Base-by-base conservation (phyloP, 352 stramenopile genomes). In the Aphanomyces astaci region DNA sequence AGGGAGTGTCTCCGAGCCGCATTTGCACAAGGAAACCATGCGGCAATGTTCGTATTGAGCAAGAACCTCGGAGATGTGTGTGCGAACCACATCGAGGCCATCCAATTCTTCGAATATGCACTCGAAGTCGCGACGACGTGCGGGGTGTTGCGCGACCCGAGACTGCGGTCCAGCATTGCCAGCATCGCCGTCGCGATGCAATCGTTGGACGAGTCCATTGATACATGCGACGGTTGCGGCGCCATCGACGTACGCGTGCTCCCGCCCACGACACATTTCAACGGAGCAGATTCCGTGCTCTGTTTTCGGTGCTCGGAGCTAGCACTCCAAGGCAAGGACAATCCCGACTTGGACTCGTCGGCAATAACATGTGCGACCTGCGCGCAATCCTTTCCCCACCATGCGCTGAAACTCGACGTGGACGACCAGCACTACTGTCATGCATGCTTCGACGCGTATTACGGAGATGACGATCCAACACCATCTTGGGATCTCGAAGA, bases 341-440 rank as follows among this genome's bases (percentile, higher is more conserved):
- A 24, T 10, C 7, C 13, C 13, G 56, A 27, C 0, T 66, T 3
- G 39, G 39, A 46, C 32, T 39, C 3, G n/a, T n/a, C n/a, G n/a
- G n/a, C n/a, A n/a, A n/a, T n/a, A n/a, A n/a, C 27, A 13, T 93
- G 84, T 31, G 76, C 80, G n/a, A 91, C 84, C 5, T 93, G 84
- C 49, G 66, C 66, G 60, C 33, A 60, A 36, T 9, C 36, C 17
- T 54, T 55, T 40, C 1, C 59, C 9, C 48, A n/a, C 27, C 39
- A 60, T 33, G 24, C 79, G 3, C 31, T 89, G 30, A 64, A 89
- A 31, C 49, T 87, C 30, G 85, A 93, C 31, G 73, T 82, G 33
- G 78, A 76, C 24, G 82, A 93, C 3, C 84, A 82, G 25, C 66
- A 63, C n/a, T 93, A 93, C 65, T 93, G 85, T 62, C 72, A 76